These are phyloP conservation scores for Dryadomyces quercus-mongolicae DNA, from an alignment of 2,329 filamentous ascomycete genomes.

Conservation along the genomic window DNA sequence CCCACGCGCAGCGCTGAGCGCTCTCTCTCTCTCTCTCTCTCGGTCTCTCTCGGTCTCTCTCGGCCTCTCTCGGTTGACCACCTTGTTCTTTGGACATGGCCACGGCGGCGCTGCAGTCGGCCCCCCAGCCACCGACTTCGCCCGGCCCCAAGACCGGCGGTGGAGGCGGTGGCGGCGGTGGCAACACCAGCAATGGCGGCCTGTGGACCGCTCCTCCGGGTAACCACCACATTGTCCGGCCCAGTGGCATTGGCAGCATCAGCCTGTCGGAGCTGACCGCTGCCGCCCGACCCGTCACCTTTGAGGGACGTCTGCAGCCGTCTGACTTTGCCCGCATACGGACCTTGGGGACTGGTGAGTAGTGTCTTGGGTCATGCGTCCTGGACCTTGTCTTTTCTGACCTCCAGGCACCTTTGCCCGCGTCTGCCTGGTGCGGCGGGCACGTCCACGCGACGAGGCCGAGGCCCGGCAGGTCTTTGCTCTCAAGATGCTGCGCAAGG, in stretches of 20 bases:
- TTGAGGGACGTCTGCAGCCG: conserved; percentile 19
- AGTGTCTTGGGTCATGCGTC: too few relatives aligned
- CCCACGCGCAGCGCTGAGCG: background rate
- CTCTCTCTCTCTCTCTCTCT: too few relatives aligned
- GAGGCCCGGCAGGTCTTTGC: conserved; percentile 61
- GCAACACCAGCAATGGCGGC: background rate
- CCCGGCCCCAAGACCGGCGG: background rate
- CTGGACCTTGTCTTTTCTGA: too few relatives aligned
- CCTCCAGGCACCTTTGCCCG: conserved; percentile 62
- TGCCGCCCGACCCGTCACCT: background rate
- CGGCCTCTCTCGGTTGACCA: background rate
- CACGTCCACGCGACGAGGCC: conserved; percentile 30
- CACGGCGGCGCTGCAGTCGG: background rate
- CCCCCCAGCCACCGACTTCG: background rate
- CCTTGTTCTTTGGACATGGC: background rate
- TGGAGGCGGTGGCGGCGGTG: background rate
- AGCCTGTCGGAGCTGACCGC: background rate
- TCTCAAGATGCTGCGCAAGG: conserved; percentile 66
- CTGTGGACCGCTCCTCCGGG: background rate
- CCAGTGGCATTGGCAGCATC: background rate
- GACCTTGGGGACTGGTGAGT: conserved; percentile 61
- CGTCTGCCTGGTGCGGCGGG: conserved; percentile 64
- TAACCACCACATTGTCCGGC: background rate
- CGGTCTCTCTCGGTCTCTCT: too few relatives aligned
- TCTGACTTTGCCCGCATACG: conserved; percentile 62